Conservation (phyloP, 345 rosid species). For the Bruguiera sexangula region DNA sequence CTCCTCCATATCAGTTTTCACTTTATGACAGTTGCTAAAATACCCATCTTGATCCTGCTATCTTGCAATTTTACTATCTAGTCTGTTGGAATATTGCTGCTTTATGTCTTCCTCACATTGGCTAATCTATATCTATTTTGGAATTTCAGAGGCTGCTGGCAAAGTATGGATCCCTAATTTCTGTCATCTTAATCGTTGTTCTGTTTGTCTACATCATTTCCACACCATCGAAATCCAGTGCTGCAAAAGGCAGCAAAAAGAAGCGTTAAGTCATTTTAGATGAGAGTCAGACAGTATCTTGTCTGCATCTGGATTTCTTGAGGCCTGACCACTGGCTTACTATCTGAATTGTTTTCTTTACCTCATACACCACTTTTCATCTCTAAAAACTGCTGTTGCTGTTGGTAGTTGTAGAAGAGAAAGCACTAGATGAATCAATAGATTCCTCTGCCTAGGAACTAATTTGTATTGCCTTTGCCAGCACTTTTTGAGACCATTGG, state of each 20-base stretch:
- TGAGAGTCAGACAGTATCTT: background rate
- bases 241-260: slow-evolving; percentile 77
- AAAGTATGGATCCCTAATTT: slow-evolving; percentile 77
- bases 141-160: slow-evolving; percentile 73
- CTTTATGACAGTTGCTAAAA: background rate
- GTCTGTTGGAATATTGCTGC: background rate
- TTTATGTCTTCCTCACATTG: background rate
- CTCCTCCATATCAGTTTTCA: background rate
- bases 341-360: no score
- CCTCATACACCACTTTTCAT: no score
- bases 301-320: no score
- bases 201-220: slow-evolving; percentile 63
- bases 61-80: background rate
- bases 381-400: no score
- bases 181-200: slow-evolving; percentile 69
- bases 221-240: slow-evolving; percentile 64
- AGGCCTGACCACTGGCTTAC: no score
- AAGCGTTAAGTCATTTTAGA: slow-evolving; percentile 43
- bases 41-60: background rate
- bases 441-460: slow-evolving; percentile 5
- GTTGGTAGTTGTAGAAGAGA: background rate
- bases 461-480: background rate
- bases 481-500: no score
- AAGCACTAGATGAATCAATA: slow-evolving; percentile 4
- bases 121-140: background rate